Evolutionary conservation across 2,329 filamentous ascomycete species (phyloP), one percentile per base, ranked within the genome.

Genomic region (Dactylellina leptospora): DNA sequence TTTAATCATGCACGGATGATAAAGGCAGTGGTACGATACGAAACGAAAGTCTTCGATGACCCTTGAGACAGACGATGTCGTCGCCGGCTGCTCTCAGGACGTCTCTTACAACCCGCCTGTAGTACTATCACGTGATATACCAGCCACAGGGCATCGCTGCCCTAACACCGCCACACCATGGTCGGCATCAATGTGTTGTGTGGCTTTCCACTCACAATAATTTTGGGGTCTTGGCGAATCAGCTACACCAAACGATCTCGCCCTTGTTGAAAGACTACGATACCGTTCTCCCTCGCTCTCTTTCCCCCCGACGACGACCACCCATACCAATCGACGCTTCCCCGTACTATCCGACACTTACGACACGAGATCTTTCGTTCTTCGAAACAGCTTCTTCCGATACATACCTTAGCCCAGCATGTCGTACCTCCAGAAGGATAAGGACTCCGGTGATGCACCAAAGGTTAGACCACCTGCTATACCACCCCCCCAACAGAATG

Each of bases 141-240:
- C 22, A 60, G 66, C 66, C 66, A 71, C 66, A 71, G 66, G 66
- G 66, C 51, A 71, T 44, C 27, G 54, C 56, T 71, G 58, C 66
- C 66, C 66, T 71, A 71, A 71, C 58, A 25, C 44, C 51, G 66
- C 58, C 66, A 71, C 66, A 56, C 27, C 33, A 45, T 16, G 11
- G 5, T n/a, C 36, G 10, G 36, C 64, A 58, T 53, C 11, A 42
- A 40, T 54, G 54, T 47, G 54, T 60, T 69, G 47, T 58, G 63
- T 69, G 63, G 66, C 58, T 42, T 28, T 66, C 44, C 13, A 22
- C 23, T 61, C 66, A 71, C 66, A 71, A 62, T 62, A 62, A 53
- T 71, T 63, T 38, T 10, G 18, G n/a, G 38, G 38, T 40, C 58
- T 71, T 71, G 66, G 66, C 66, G 53, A 58, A 59, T 27, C 36